Conservation (phyloP, 495 filamentous ascomycete genomes). For the Neurospora sp. region DNA sequence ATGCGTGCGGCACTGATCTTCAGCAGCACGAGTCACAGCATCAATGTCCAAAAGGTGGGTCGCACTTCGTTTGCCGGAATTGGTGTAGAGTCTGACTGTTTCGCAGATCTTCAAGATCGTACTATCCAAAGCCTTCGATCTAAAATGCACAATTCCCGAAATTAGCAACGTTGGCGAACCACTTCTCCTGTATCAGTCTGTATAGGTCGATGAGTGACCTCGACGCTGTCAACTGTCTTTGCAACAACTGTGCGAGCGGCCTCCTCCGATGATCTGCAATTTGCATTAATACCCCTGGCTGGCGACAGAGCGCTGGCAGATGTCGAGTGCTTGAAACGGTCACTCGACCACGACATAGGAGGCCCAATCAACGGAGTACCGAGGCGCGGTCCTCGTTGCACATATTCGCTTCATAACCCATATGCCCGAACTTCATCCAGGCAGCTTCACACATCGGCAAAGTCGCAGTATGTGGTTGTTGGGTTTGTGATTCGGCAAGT, state of each 20-base stretch:
- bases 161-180: slow-evolving; percentile 97
- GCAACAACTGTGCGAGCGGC: not conserved
- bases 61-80: not conserved
- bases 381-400: not conserved
- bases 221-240: not conserved
- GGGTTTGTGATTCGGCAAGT: no score
- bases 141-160: slow-evolving; percentile 98
- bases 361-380: not conserved
- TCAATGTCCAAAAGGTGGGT: slow-evolving; percentile 95
- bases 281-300: not conserved
- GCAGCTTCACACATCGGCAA: no score
- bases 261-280: not conserved
- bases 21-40: slow-evolving; percentile 96
- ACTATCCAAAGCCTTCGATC: slow-evolving; percentile 93
- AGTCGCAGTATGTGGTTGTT: no score
- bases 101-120: slow-evolving; percentile 97
- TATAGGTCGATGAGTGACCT: not conserved
- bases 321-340: not conserved
- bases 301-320: not conserved
- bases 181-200: slow-evolving; percentile 79
- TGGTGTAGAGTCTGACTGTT: not conserved
- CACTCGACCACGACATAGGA: not conserved
- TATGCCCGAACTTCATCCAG: not conserved
- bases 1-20: slow-evolving; percentile 98
- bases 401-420: not conserved